phyloP scores from a whole-genome alignment of 2,329 filamentous ascomycete species.

The Alternaria panax region DNA sequence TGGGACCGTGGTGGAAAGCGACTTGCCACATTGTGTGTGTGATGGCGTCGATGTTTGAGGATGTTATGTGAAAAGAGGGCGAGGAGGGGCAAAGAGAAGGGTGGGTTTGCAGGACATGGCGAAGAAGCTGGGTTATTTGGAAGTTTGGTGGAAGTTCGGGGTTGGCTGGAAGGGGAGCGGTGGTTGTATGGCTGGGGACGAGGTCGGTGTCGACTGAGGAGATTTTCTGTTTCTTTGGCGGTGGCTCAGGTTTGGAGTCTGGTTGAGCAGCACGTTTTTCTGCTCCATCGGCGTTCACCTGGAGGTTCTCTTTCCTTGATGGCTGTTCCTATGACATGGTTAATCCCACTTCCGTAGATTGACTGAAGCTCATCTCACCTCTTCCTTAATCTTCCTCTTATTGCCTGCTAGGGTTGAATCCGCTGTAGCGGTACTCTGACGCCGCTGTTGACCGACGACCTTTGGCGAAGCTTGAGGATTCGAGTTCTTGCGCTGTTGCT shows the following conservation, averaged over 20 bases:
- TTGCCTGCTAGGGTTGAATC: not conserved
- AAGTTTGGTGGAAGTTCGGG: fast-evolving
- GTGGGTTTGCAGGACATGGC: not conserved
- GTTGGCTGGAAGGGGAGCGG: not conserved
- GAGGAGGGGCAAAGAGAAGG: not conserved
- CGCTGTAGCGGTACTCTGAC: not conserved
- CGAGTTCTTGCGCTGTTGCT: not conserved
- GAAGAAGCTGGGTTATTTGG: not conserved
- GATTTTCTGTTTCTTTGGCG: conserved; percentile 12
- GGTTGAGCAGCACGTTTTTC: not conserved
- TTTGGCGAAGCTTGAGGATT: not conserved
- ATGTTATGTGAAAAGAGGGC: not conserved
- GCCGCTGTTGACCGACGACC: not conserved
- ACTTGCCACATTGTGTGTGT: conserved; percentile 25
- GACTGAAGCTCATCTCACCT: conserved; percentile 2
- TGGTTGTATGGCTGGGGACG: not conserved
- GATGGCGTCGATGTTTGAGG: conserved; percentile 11
- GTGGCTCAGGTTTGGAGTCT: not conserved
- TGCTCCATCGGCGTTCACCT: not conserved
- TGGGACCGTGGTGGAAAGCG: conserved; percentile 5
- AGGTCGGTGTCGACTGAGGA: not conserved
- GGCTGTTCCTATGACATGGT: not conserved
- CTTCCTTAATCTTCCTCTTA: conserved; percentile 18
- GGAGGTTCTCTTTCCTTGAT: not conserved
- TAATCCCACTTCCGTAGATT: not conserved